Base-by-base conservation (phyloP, 2,329 filamentous ascomycete genomes). In the Pseudocercospora cruenta region DNA sequence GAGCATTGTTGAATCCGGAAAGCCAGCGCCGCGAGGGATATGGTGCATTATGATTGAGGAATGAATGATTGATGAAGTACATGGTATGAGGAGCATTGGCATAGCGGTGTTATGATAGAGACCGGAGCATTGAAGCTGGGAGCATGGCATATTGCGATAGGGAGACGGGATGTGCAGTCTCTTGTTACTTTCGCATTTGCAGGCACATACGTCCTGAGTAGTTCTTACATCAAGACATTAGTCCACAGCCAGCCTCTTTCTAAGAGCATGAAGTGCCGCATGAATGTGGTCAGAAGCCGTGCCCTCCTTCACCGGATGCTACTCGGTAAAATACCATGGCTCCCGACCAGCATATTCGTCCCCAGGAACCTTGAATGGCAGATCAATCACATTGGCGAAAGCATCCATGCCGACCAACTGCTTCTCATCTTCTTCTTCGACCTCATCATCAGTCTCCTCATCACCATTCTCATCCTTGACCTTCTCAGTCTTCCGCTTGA, bases 291-390 rank as follows among this genome's bases (percentile, higher is more conserved):
- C 26, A 14, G 24, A 19, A 10, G 4, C 26, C 16, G 28, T 62
- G 12, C 16, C 9, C 9, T 58, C 28, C 28, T 39, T n/a, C n/a
- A 36, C 55, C 22, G 55, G 31, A 14, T 43, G 22, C 51, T 67
- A 58, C 62, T 75, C 73, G 61, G 64, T 75, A 66, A 79, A 80
- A 64, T 80, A 82, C 82, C 82, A 85, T 9, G 83, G 82, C 71
- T 78, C 74, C 59, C 74, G 78, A 2, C 70, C 79, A 19, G 75
- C 78, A 73, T 88, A 88, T 60, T 71, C 72, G 57, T 82, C 79
- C 10, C 85, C 87, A 19, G 90, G 90, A 67, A 83, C 78, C 72
- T 82, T 74, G 81, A 92, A 90, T 0, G 90, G 90, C 21, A 92
- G 81, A 45, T 89, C 88, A 31, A 92, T 77, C 9, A 78, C 78